Percentiles rank a stretch among this genome's conserved stretches.
phyloP scores from a whole-genome alignment of 2,329 filamentous ascomycete genomes.

The Alternaria brassicae region DNA sequence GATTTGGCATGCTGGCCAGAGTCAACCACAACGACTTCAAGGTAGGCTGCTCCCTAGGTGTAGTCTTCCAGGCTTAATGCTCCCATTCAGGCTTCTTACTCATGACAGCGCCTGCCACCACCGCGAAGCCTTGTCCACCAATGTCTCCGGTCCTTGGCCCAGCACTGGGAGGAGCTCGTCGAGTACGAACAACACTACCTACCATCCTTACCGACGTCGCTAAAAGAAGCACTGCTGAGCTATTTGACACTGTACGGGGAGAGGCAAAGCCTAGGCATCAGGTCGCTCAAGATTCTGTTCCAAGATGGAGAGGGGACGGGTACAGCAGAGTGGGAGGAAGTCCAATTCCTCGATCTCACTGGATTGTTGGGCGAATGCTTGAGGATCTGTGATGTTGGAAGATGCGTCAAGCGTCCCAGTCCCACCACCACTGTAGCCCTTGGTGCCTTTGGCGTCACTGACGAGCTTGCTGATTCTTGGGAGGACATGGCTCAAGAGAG shows the following conservation, averaged over 20 bases:
- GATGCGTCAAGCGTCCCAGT: slow-evolving; percentile 45
- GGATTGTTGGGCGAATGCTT: slow-evolving; percentile 58
- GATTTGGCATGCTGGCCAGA: slow-evolving; percentile 36
- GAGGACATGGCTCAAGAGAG: slow-evolving; percentile 49
- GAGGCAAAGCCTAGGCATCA: slow-evolving; percentile 49
- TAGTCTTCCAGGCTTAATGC: slow-evolving; percentile 19
- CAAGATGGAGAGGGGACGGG: slow-evolving; percentile 43
- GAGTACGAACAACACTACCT: slow-evolving; percentile 65
- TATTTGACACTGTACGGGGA: slow-evolving; percentile 62
- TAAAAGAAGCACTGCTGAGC: slow-evolving; percentile 63
- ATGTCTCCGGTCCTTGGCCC: slow-evolving; percentile 61
- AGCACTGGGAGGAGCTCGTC: slow-evolving; percentile 63
- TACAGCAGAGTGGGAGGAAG: slow-evolving; percentile 51
- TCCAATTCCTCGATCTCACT: slow-evolving; percentile 62
- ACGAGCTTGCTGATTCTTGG: slow-evolving; percentile 55
- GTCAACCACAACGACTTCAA: slow-evolving; percentile 35
- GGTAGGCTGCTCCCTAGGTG: slow-evolving; percentile 22
- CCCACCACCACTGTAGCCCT: slow-evolving; percentile 20
- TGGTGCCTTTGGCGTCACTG: slow-evolving; percentile 21
- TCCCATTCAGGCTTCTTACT: slow-evolving; percentile 32
- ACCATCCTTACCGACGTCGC: slow-evolving; percentile 57
- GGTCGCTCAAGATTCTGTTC: slow-evolving; percentile 61
- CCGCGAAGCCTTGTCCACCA: slow-evolving; percentile 57
- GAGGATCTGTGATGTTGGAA: slow-evolving; percentile 58
- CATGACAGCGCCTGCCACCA: slow-evolving; percentile 40